These are phyloP conservation scores for Zychaea mexicana DNA, from an alignment of 371 early-diverging fungal genomes.

Conservation along the genomic window DNA sequence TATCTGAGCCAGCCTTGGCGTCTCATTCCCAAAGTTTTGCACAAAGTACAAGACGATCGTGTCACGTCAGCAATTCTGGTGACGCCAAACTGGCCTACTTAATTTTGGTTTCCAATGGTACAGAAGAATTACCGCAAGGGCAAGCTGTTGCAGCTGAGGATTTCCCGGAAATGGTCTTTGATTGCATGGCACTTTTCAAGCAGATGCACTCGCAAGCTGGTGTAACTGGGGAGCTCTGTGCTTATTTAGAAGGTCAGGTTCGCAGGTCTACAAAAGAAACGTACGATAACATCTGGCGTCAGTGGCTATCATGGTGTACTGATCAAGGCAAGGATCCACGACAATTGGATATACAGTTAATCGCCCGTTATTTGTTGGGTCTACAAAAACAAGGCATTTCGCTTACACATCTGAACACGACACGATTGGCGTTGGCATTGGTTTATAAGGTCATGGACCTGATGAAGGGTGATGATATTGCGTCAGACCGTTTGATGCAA, in stretches of 20 bases:
- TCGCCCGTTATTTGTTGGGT: neutral
- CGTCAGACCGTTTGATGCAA: neutral
- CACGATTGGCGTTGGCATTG: neutral
- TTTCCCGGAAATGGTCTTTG: neutral
- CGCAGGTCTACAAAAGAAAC: neutral
- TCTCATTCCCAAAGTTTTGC: slow-evolving; percentile 6
- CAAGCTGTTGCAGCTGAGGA: neutral
- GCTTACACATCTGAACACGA: neutral
- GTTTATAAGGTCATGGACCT: neutral
- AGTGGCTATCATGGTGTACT: neutral
- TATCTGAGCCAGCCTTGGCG: slow-evolving; percentile 12
- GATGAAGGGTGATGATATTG: slow-evolving; percentile 1
- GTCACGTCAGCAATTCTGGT: slow-evolving; percentile 16
- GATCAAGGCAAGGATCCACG: neutral
- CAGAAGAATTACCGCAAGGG: neutral
- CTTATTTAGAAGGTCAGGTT: neutral
- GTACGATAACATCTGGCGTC: neutral
- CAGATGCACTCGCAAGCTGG: neutral
- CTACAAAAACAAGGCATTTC: neutral
- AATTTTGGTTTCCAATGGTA: slow-evolving; percentile 24
- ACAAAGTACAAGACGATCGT: neutral
- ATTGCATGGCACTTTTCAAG: neutral
- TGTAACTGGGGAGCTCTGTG: neutral
- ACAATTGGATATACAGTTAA: neutral
- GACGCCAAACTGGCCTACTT: slow-evolving; percentile 27